phyloP scores from a whole-genome alignment of 176 grass and related monocot genomes.

The Bonia amplexicaulis region DNA sequence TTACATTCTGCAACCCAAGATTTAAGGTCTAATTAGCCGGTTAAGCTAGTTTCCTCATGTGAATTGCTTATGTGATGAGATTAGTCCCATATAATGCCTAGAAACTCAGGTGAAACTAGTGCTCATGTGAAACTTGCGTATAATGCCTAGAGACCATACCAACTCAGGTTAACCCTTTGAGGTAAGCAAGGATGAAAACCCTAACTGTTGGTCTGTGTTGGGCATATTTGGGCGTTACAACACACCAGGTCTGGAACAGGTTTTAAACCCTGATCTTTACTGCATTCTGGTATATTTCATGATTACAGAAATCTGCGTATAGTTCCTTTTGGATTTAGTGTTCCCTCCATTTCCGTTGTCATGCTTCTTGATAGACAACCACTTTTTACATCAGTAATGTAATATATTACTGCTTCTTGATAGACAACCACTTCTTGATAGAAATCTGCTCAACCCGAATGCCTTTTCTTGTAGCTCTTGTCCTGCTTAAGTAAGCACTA shows the following conservation, averaged over 20 bases:
- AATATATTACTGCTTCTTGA: too few relatives aligned
- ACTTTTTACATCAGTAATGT: too few relatives aligned
- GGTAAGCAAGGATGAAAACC: not conserved
- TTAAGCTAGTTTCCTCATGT: too few relatives aligned
- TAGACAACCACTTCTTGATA: slow-evolving; percentile 11
- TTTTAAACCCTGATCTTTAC: not conserved
- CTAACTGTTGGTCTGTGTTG: not conserved
- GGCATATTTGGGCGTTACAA: not conserved
- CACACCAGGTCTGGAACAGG: not conserved
- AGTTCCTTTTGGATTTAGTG: not conserved
- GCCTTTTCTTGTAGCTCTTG: slow-evolving; percentile 4
- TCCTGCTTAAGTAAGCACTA: not conserved
- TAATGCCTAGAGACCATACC: not conserved
- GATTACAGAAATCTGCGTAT: not conserved
- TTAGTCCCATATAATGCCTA: too few relatives aligned
- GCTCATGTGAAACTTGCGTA: not conserved
- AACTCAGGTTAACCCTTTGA: not conserved
- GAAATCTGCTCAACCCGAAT: not conserved
- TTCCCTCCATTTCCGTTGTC: too few relatives aligned
- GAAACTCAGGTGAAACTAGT: too few relatives aligned
- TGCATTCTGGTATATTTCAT: not conserved
- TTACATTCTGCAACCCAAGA: too few relatives aligned
- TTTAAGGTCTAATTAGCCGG: too few relatives aligned
- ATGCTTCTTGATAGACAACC: too few relatives aligned
- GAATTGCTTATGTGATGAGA: too few relatives aligned